Conservation (phyloP, 306 rosid genomes). For the Heteromeles arbutifolia region DNA sequence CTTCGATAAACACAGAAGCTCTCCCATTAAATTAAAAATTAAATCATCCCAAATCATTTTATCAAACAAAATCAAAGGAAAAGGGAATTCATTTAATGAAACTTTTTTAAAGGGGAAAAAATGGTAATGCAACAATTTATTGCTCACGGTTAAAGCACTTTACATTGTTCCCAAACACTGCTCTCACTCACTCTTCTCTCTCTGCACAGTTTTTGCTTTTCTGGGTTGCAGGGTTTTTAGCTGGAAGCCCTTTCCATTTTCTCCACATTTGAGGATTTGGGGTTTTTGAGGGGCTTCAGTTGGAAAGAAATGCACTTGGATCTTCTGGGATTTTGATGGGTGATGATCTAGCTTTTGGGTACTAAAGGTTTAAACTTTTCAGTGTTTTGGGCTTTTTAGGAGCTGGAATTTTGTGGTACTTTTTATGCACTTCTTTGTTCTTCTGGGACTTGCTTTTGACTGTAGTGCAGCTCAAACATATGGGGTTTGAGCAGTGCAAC, state of each 20-base stretch:
- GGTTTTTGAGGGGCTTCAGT: background rate
- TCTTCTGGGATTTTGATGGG: constrained; percentile 2
- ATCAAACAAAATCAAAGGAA: background rate
- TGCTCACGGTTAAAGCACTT: constrained; percentile 28
- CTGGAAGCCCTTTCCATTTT: background rate
- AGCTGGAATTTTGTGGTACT: background rate
- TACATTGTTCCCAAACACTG: constrained; percentile 16
- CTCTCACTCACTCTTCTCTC: constrained; percentile 6
- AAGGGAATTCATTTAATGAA: background rate
- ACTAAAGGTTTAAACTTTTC: constrained; percentile 6
- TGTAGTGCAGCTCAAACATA: constrained; percentile 1
- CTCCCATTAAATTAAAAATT: background rate
- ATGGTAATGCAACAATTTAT: constrained; percentile 11
- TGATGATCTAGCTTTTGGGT: constrained; percentile 10
- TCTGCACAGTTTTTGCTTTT: background rate
- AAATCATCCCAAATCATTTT: background rate
- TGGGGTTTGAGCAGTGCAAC: constrained; percentile 14
- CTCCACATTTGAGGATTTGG: background rate
- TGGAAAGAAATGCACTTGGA: background rate
- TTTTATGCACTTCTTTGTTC: background rate
- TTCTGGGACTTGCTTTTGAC: background rate
- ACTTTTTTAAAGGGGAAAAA: background rate
- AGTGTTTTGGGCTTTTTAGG: background rate
- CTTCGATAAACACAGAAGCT: background rate
- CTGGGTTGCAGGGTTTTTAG: constrained; percentile 1